A percentile compares a stretch with the other conserved stretches of the same genome.
Conservation (phyloP, 306 rosid genomes). For the Vachellia pachyceras region DNA sequence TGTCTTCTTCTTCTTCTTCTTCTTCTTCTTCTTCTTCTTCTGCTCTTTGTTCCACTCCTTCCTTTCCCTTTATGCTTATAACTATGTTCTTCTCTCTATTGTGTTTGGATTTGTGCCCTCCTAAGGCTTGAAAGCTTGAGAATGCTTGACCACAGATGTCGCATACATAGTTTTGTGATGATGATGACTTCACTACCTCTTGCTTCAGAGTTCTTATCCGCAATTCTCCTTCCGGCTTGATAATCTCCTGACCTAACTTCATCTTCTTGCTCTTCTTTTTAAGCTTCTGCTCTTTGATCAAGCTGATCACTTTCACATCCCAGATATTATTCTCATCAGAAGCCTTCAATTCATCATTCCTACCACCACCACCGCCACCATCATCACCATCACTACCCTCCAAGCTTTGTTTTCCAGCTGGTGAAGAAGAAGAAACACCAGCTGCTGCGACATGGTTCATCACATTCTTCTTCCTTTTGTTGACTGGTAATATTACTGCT, state of each 20-base stretch:
- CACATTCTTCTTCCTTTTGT: too few relatives aligned
- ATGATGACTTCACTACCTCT: neutral
- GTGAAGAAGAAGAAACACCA: neutral
- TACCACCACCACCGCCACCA: too few relatives aligned
- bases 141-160: conserved; percentile 38
- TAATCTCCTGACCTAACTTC: neutral
- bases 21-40: neutral
- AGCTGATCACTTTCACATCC: neutral
- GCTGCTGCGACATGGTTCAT: too few relatives aligned
- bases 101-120: conserved; percentile 52
- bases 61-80: neutral
- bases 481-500: too few relatives aligned
- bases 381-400: too few relatives aligned
- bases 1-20: too few relatives aligned
- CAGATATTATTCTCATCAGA: neutral
- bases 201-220: neutral
- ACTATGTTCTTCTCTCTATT: conserved; percentile 14
- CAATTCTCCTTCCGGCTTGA: neutral
- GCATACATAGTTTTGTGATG: conserved; percentile 21
- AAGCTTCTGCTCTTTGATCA: neutral
- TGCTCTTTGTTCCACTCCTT: neutral
- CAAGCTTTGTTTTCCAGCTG: neutral
- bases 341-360: neutral
- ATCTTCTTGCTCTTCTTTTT: neutral
- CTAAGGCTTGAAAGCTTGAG: conserved; percentile 40